Evolutionary conservation across 2,329 filamentous ascomycete genomes (phyloP), one percentile per base, ranked within the genome.

Genomic region (Akanthomyces muscarius): DNA sequence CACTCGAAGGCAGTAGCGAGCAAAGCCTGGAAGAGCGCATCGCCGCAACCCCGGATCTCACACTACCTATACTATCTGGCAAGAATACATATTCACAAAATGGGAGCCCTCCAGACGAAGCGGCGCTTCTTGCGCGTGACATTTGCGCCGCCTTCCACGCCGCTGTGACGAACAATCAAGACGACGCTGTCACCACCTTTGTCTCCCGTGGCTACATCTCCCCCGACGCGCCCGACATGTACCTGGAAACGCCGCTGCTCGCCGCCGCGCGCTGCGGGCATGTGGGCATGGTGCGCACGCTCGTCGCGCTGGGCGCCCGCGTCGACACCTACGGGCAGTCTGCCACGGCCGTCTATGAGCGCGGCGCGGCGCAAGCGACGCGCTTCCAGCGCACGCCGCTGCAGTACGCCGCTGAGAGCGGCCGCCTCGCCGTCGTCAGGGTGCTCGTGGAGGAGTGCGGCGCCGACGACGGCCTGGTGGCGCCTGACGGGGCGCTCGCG

Each of bases 401-500:
- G 8, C 77, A 79, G 73, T 67, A 76, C 0, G 80, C 80, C 2
- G 78, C 80, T 1, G 69, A 71, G 28, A 62, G 64, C 1, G 80
- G 80, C 1, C 72, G 76, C 11, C 65, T 80, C 4, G 71, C 76
- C 4, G 64, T 82, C 4, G 79, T 78, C 38, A 75, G 71, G 65
- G 68, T 80, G 1, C 69, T 82, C 14, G 68, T 77, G 53, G 72
- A 77, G 21, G 73, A 76, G 14, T 75, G 75, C 25, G 69, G 71
- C 21, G 79, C 79, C 14, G 74, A 81, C 65, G 79, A 81, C 66
- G 67, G 71, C 1, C 57, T 79, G 5, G 70, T 81, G 10, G 78
- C 79, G 0, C 76, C 77, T 5, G 78, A 81, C 59, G 80, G 79
- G 0, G 74, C 79, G 57, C 72, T 77, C 1, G 80, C 80, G 0